These are phyloP conservation scores for Fragaria vesca DNA, from an alignment of 306 rosid genomes.

Conservation along the genomic window DNA sequence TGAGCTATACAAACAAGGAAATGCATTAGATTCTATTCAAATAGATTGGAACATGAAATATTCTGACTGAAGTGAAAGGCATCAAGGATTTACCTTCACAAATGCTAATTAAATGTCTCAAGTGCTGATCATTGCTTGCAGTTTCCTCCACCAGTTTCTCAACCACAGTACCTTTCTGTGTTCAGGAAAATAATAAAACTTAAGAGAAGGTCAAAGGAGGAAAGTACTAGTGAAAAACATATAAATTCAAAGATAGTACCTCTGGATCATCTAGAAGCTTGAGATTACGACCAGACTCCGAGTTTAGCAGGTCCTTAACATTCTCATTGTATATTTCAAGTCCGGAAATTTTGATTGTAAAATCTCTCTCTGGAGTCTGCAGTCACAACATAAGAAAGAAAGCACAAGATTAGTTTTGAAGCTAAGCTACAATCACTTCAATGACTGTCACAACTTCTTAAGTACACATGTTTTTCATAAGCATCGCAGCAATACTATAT, in stretches of 20 bases:
- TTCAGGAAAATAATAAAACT: constrained; percentile 10
- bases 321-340: constrained; percentile 98
- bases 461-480: background rate
- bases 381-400: constrained; percentile 22
- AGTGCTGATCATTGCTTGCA: constrained; percentile 78
- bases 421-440: background rate
- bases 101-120: constrained; percentile 84
- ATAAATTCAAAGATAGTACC: constrained; percentile 35
- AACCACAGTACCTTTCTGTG: constrained; percentile 97
- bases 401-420: constrained; percentile 22
- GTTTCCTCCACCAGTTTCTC: constrained; percentile 97
- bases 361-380: constrained; percentile 92
- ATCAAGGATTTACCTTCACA: constrained; percentile 70
- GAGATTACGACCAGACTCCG: constrained; percentile 87
- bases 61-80: constrained; percentile 8
- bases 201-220: constrained; percentile 5
- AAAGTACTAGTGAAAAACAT: background rate
- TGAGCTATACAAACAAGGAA: constrained; percentile 59
- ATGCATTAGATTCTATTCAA: background rate
- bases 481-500: background rate
- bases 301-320: constrained; percentile 83
- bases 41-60: constrained; percentile 7
- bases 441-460: background rate
- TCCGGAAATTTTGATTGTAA: constrained; percentile 82
- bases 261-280: constrained; percentile 97